phyloP scores from a whole-genome alignment of 83 land plant genomes.

The Thuja plicata region DNA sequence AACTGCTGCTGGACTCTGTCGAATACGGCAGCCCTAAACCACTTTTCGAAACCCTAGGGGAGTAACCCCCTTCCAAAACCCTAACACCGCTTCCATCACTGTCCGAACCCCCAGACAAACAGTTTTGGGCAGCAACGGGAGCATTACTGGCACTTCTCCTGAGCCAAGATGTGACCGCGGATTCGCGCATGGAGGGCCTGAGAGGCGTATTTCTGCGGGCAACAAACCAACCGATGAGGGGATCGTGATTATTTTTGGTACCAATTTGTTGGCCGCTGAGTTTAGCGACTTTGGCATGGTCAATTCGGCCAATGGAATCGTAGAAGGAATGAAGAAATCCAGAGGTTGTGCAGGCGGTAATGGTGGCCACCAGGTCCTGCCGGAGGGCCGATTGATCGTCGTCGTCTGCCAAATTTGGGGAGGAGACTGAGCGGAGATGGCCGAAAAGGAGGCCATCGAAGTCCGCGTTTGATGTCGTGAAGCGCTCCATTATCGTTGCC shows the following conservation, averaged over 20 bases:
- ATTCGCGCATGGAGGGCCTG: constrained; percentile 85
- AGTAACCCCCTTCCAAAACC: no score
- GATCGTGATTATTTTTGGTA: constrained; percentile 18
- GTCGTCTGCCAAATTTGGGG: constrained; percentile 36
- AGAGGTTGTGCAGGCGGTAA: constrained; percentile 52
- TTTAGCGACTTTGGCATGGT: constrained; percentile 25
- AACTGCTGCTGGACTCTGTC: constrained; percentile 6
- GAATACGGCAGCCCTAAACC: neutral
- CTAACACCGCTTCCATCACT: no score
- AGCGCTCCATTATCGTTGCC: constrained; percentile 74
- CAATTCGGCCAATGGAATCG: constrained; percentile 51
- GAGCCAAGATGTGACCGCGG: constrained; percentile 27
- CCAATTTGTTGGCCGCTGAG: constrained; percentile 23
- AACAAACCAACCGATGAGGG: constrained; percentile 87
- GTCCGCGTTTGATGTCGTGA: constrained; percentile 59
- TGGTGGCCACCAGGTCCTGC: constrained; percentile 39
- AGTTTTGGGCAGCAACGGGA: neutral
- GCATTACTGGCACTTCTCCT: neutral
- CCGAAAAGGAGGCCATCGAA: constrained; percentile 86
- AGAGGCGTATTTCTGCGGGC: constrained; percentile 59
- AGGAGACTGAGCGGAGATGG: constrained; percentile 29
- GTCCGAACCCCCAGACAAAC: neutral
- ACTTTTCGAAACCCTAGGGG: neutral
- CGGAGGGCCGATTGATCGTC: constrained; percentile 19
- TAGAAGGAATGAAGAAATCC: constrained; percentile 50